Evolutionary conservation across 208 protist genomes (phyloP), one percentile per base, ranked within the genome.

Genomic region (Trichomonas gallinae): DNA sequence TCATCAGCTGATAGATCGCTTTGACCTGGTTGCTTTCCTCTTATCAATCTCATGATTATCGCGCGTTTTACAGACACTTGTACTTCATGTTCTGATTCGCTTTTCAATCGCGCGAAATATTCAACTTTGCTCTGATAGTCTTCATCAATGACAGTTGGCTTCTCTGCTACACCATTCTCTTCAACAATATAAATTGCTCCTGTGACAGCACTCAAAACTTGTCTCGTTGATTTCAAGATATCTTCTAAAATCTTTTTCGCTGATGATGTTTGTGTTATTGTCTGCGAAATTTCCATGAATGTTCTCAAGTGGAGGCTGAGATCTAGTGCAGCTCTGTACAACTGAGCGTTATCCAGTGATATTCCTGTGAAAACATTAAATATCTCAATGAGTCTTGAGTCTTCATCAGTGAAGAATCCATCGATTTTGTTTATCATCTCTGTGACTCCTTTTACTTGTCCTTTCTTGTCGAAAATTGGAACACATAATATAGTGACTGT

Each of bases 401-500:
- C 93, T 26, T 82, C 51, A 31, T 44, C 49, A 23, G 46, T 34
- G 72, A 96, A 96, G 26, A 21, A 11, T 31, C 38, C 44, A 46
- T 96, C 93, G 15, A 82, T 82, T 82, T 96, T 96, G 34, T 96
- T 96, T 3, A 96, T 96, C 51, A 81, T 81, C 23, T 96, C 49
- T 34, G 51, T 63, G 0, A 96, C 93, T 23, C 93, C 93, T 31
- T 11, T 46, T 21, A 82, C 42, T 81, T 15, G 0, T 45, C 40
- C 49, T 96, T 82, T 40, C 15, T 96, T 40, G 31, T 96, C 93
- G 23, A 44, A 81, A 31, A 96, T 81, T 31, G 93, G 93, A 21
- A 96, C 93, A 44, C n/a, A 96, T 0, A 96, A 26, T n/a, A 96
- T 46, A 15, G 34, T 44, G 10, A 82, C 11, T 13, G 93, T 96